These are phyloP conservation scores for Capsella rubella DNA, from an alignment of 441 rosid genomes.

Conservation along the genomic window DNA sequence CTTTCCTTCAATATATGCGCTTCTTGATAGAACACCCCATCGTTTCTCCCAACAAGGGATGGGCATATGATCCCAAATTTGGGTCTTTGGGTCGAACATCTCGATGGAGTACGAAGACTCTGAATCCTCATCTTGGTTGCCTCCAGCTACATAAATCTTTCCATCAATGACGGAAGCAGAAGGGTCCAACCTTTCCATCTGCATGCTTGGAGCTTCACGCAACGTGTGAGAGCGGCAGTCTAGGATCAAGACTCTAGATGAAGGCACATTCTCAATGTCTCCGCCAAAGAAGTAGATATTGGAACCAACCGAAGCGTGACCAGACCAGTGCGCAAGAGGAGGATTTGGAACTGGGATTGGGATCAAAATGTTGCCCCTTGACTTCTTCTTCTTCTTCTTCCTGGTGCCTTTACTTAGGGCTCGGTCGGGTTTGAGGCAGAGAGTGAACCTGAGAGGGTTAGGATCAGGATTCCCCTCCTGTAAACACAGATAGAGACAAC, in stretches of 20 bases:
- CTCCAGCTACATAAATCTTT: slow-evolving; percentile 13
- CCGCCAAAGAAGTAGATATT: slow-evolving; percentile 5
- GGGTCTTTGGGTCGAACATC: neutral
- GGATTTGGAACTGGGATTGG: neutral
- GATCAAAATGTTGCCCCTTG: neutral
- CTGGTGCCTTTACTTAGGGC: neutral
- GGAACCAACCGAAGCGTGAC: neutral
- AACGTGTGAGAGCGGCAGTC: slow-evolving; percentile 11
- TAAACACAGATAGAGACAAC: slow-evolving; percentile 8
- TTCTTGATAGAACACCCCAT: neutral
- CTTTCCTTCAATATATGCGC: slow-evolving; percentile 2
- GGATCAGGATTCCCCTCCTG: neutral
- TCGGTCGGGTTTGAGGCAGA: neutral
- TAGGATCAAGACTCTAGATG: slow-evolving; percentile 2
- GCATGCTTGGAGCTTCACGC: slow-evolving; percentile 10
- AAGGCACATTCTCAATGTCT: neutral
- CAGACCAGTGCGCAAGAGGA: neutral
- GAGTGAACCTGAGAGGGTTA: slow-evolving; percentile 20
- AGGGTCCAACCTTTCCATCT: neutral
- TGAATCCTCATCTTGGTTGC: neutral
- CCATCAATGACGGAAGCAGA: neutral
- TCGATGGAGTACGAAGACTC: neutral
- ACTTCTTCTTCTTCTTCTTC: neutral
- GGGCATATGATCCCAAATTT: slow-evolving; percentile 2
- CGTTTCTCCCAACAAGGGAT: neutral